Percentiles rank a stretch among this genome's conserved stretches.
Conservation (phyloP, 495 filamentous ascomycete genomes). For the Trichoderma virens region DNA sequence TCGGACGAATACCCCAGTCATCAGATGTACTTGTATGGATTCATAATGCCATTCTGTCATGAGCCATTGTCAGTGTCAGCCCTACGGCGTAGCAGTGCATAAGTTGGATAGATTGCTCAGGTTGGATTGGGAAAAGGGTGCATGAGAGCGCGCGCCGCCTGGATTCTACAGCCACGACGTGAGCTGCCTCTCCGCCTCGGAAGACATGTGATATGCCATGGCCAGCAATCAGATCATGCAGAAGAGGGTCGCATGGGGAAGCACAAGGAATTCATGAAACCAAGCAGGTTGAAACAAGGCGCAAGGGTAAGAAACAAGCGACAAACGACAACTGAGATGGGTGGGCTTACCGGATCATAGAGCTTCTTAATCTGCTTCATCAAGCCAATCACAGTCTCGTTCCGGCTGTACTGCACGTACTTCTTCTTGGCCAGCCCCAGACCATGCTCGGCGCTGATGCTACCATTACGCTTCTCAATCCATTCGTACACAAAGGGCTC, state of each 20-base stretch:
- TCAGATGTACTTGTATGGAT: conserved; percentile 84
- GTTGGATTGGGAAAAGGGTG: neutral
- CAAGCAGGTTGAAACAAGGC: conserved; percentile 9
- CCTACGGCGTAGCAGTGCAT: conserved; percentile 13
- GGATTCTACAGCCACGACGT: neutral
- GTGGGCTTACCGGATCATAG: conserved; percentile 76
- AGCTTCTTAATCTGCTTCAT: conserved; percentile 91
- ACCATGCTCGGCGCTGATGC: conserved; percentile 94
- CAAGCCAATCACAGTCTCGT: conserved; percentile 70
- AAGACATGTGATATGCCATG: neutral
- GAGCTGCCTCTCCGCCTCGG: neutral
- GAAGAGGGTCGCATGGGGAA: neutral
- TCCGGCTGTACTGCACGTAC: conserved; percentile 87
- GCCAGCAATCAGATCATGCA: neutral
- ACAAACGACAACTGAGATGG: conserved; percentile 6
- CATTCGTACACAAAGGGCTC: conserved; percentile 98
- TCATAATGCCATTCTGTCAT: conserved; percentile 84
- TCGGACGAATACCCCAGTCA: neutral
- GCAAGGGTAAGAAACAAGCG: neutral
- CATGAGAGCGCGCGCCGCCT: neutral
- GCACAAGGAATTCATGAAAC: neutral
- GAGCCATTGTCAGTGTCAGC: conserved; percentile 9
- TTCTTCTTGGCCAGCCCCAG: conserved; percentile 90
- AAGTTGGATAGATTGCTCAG: neutral
- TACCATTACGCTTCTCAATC: conserved; percentile 78